A percentile compares a stretch with the other conserved stretches of the same genome.
Conservation (phyloP, 2,329 filamentous ascomycete species). For the Hysterium pulicare region DNA sequence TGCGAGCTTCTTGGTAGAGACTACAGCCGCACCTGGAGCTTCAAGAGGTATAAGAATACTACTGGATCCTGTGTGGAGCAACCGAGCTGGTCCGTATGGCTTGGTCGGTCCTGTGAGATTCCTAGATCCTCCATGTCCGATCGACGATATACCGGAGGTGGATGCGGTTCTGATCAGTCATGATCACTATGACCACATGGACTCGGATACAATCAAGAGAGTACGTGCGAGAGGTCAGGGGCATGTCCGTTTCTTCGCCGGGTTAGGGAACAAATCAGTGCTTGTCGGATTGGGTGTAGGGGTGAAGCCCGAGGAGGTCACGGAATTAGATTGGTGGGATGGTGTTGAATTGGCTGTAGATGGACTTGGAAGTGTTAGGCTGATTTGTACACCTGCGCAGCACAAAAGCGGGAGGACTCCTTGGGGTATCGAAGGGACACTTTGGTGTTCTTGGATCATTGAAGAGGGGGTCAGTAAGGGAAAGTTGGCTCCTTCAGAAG, state of each 20-base stretch:
- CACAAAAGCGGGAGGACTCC: slow-evolving; percentile 45
- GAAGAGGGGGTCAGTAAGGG: slow-evolving; percentile 18
- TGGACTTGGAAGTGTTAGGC: slow-evolving; percentile 34
- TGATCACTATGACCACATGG: slow-evolving; percentile 57
- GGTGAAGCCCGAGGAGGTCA: slow-evolving; percentile 39
- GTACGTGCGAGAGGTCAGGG: slow-evolving; percentile 38
- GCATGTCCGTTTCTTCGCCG: slow-evolving; percentile 42
- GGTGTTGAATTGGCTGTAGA: slow-evolving; percentile 33
- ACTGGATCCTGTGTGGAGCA: slow-evolving; percentile 54
- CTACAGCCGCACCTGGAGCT: slow-evolving; percentile 24
- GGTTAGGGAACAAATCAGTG: slow-evolving; percentile 39
- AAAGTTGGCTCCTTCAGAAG: not conserved
- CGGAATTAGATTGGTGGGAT: slow-evolving; percentile 52
- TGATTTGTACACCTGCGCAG: slow-evolving; percentile 49
- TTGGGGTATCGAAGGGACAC: slow-evolving; percentile 38
- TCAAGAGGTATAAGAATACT: slow-evolving; percentile 45
- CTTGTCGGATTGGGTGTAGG: slow-evolving; percentile 35
- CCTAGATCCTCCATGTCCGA: slow-evolving; percentile 48
- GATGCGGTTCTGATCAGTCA: slow-evolving; percentile 54
- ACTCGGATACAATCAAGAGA: slow-evolving; percentile 43
- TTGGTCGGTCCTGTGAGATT: slow-evolving; percentile 52
- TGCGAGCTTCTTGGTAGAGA: slow-evolving; percentile 49
- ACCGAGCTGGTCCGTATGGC: slow-evolving; percentile 46
- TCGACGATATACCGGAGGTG: slow-evolving; percentile 50
- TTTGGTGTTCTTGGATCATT: slow-evolving; percentile 51